Conservation (phyloP, 164 flowering plant genomes). For the Brasenia schreberi region DNA sequence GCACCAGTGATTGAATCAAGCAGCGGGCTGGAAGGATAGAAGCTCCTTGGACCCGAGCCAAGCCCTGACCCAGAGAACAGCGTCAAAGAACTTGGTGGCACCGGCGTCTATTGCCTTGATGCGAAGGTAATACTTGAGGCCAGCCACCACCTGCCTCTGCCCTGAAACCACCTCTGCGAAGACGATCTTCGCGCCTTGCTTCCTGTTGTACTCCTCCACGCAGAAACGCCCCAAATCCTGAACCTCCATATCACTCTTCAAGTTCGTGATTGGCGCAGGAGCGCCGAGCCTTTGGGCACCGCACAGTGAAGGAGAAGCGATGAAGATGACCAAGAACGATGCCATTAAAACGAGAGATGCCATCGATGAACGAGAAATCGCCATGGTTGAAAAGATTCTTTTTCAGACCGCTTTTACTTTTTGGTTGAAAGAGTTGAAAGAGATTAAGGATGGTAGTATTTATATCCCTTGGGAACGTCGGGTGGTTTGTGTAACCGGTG, state of each 20-base stretch:
- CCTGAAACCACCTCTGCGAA: slow-evolving; percentile 42
- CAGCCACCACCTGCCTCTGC: slow-evolving; percentile 49
- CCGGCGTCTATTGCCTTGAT: slow-evolving; percentile 15
- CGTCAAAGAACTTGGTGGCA: slow-evolving; percentile 20
- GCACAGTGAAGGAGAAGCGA: not conserved
- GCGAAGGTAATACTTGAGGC: slow-evolving; percentile 40
- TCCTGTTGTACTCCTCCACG: slow-evolving; percentile 41
- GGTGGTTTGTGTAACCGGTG: too few relatives aligned
- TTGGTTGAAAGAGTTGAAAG: too few relatives aligned
- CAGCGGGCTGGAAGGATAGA: slow-evolving; percentile 22
- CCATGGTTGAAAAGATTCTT: too few relatives aligned
- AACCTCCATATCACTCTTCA: slow-evolving; percentile 38
- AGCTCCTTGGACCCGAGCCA: slow-evolving; percentile 32
- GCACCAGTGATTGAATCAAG: not conserved
- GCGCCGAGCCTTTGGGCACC: slow-evolving; percentile 20
- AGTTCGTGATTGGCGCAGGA: slow-evolving; percentile 22
- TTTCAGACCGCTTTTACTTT: too few relatives aligned
- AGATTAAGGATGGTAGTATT: too few relatives aligned
- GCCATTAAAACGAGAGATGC: not conserved
- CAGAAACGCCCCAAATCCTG: slow-evolving; percentile 56
- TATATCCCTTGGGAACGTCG: too few relatives aligned
- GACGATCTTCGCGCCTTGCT: not conserved
- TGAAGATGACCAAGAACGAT: not conserved
- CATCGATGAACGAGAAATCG: not conserved
- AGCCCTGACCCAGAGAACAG: slow-evolving; percentile 39